Evolutionary conservation across 2,329 filamentous ascomycete genomes (phyloP).

Genomic region (Neopestalotiopsis clavispora): DNA sequence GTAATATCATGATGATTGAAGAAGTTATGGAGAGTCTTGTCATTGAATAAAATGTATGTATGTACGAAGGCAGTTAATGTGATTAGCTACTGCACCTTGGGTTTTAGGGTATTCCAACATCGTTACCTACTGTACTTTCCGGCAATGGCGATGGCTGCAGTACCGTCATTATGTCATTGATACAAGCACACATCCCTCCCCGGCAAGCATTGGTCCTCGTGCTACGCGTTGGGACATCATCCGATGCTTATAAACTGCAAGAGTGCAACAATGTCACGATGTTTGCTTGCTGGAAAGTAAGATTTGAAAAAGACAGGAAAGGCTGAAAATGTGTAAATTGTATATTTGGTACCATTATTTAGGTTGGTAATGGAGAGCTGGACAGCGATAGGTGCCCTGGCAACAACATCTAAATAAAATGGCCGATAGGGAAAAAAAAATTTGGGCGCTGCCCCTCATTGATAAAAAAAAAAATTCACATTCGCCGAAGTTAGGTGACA

Average conservation of each 20-base stretch:
- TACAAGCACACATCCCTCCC: background rate
- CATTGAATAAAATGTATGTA: too few relatives aligned
- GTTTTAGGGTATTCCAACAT: too few relatives aligned
- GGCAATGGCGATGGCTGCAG: background rate
- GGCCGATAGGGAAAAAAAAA: background rate
- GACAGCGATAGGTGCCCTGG: background rate
- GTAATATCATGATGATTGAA: background rate
- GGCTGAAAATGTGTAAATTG: background rate
- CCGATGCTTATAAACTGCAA: background rate
- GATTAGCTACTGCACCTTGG: too few relatives aligned
- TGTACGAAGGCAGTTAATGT: too few relatives aligned
- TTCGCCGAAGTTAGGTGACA: background rate
- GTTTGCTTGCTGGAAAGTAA: background rate
- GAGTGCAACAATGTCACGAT: background rate
- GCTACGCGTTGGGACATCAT: background rate
- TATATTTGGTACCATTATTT: too few relatives aligned
- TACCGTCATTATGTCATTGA: background rate
- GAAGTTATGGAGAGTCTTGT: background rate
- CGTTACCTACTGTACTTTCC: background rate
- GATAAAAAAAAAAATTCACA: slow-evolving; percentile 3
- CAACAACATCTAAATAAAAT: background rate
- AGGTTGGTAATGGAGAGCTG: background rate
- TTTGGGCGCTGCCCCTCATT: slow-evolving; percentile 2
- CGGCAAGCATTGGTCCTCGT: background rate
- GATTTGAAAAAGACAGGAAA: background rate